Base-by-base conservation (phyloP, 495 filamentous ascomycete species). In the Penicillium simplicissimum region DNA sequence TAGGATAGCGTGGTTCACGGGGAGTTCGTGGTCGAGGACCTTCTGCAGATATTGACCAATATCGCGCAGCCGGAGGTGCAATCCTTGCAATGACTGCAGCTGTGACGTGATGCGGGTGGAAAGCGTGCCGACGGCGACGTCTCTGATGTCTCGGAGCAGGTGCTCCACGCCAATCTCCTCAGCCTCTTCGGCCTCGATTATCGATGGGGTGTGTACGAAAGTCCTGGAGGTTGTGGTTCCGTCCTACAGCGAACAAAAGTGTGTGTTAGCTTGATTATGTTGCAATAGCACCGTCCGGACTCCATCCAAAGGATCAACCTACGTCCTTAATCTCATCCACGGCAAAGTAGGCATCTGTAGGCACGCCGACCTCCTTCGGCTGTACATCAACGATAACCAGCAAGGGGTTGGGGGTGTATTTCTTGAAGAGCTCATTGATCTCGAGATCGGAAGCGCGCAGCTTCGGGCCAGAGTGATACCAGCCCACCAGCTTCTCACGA, bases 271-370 rank as follows among this genome's bases (percentile, higher is more conserved):
- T 49, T 40, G 17, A 52, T 58, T 34, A 35, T 49, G n/a, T 14
- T 42, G 38, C 45, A 3, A 55, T 25, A 35, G 54, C 38, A 37
- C 23, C 8, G 23, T 37, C 8, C 8, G 14, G 37, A 13, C 37
- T 25, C 38, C 17, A 13, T 35, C 28, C n/a, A 21, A 33, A 28
- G 19, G 10, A 28, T n/a, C 47, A 49, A 82, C 90, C 68, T 84
- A 98, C 95, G 84, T 98, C 95, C 82, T 97, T 97, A 81, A 98
- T 98, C 84, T 98, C 95, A 74, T 98, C 95, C 37, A 98, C 92
- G 15, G 96, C 95, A 82, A 98, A 98, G 79, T 98, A 98, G 21
- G 95, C 96, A 81, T 98, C 95, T 58, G 95, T 98, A 25, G 95
- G 95, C 40, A 98, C 96, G 59, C 96, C 96, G 43, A 96, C 89